These are phyloP conservation scores for Zopfochytrium polystomum DNA, from an alignment of 371 early-diverging fungal genomes.

Conservation along the genomic window DNA sequence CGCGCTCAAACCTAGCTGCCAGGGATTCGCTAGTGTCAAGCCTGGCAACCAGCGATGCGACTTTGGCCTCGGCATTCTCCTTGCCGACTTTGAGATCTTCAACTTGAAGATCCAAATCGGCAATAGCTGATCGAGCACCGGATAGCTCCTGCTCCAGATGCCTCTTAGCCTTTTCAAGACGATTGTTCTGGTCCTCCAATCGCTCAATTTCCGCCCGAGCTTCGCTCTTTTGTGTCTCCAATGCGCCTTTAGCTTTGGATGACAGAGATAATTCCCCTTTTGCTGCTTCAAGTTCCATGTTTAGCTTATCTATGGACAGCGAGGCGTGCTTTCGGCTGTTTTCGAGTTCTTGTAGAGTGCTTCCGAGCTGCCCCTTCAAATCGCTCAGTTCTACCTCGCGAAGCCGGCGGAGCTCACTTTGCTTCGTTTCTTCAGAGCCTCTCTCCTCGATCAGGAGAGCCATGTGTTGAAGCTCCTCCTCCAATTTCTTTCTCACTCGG, in stretches of 20 bases:
- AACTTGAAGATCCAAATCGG: conserved; percentile 49
- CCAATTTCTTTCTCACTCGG: conserved; percentile 57
- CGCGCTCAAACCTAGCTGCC: conserved; percentile 54
- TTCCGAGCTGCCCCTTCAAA: conserved; percentile 59
- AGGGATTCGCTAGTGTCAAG: conserved; percentile 58
- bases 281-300: conserved; percentile 58
- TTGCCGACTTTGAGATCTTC: conserved; percentile 49
- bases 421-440: conserved; percentile 69
- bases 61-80: conserved; percentile 53
- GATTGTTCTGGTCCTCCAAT: conserved; percentile 45
- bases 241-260: conserved; percentile 40
- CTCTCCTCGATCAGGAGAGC: conserved; percentile 67
- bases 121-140: conserved; percentile 35
- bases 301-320: conserved; percentile 50
- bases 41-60: conserved; percentile 47
- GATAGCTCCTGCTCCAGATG: conserved; percentile 55
- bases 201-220: conserved; percentile 45
- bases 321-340: conserved; percentile 54
- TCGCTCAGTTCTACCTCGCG: conserved; percentile 73
- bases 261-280: conserved; percentile 63
- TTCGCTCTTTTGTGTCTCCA: conserved; percentile 56
- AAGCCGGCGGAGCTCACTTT: conserved; percentile 63
- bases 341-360: conserved; percentile 60
- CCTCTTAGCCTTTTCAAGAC: conserved; percentile 54
- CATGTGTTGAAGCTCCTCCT: conserved; percentile 61